phyloP scores from a whole-genome alignment of 148 eudicot genomes.

The Camellia japonica region DNA sequence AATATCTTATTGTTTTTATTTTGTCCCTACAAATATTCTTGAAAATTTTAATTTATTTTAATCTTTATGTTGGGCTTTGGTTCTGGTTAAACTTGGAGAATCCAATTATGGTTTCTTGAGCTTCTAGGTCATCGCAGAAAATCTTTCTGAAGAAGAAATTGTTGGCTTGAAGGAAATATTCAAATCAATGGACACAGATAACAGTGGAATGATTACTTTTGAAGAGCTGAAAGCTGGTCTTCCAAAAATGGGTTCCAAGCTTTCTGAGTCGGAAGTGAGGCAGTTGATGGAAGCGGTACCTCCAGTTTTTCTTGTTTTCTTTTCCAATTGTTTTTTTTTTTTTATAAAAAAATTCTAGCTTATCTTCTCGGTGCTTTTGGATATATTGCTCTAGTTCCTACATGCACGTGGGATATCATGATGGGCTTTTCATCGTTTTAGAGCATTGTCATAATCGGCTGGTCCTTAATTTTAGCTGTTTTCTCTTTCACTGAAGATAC shows the following conservation, averaged over 20 bases:
- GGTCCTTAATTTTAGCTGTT: not conserved
- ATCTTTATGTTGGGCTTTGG: constrained; percentile 1
- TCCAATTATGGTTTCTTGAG: constrained; percentile 15
- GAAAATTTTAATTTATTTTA: not conserved
- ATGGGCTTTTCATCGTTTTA: not conserved
- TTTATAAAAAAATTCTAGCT: not conserved
- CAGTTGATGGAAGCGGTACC: constrained; percentile 97
- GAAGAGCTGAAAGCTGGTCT: constrained; percentile 93
- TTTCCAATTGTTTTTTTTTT: not conserved
- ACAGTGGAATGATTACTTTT: constrained; percentile 84
- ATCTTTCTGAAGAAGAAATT: constrained; percentile 95
- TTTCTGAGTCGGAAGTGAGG: constrained; percentile 83
- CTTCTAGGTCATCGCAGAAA: constrained; percentile 90
- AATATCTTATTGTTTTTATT: constrained; percentile 3
- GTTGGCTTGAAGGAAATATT: constrained; percentile 95
- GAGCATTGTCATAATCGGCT: not conserved
- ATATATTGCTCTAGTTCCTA: not conserved
- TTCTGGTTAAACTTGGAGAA: not conserved
- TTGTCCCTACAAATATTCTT: not conserved
- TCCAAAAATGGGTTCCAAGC: constrained; percentile 83
- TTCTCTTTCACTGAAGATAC: not conserved
- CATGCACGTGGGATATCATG: not conserved
- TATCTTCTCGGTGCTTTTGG: not conserved
- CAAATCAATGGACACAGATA: constrained; percentile 88
- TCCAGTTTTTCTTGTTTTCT: not conserved